A percentile compares a stretch with the other conserved stretches of the same genome.
Conservation (phyloP, 2,329 filamentous ascomycete species). For the Clarireedia paspali region DNA sequence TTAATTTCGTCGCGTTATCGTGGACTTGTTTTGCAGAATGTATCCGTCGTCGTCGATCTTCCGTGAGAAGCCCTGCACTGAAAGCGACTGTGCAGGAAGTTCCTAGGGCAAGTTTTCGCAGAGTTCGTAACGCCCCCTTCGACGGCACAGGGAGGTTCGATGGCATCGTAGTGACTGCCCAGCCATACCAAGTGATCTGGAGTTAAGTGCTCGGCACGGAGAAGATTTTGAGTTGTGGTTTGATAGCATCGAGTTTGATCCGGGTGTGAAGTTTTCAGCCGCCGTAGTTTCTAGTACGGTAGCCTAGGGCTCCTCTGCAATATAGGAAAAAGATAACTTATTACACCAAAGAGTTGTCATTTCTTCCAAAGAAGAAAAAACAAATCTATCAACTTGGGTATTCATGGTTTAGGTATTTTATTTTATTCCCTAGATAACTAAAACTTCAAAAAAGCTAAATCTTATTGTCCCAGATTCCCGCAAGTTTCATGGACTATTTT, state of each 20-base stretch:
- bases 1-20: constrained; percentile 45
- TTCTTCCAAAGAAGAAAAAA: no score
- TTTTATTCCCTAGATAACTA: no score
- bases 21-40: constrained; percentile 42
- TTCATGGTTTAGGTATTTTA: no score
- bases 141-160: constrained; percentile 43
- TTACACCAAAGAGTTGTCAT: no score
- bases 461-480: no score
- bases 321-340: no score
- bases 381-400: no score
- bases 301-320: no score
- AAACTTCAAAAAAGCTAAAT: no score
- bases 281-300: not conserved
- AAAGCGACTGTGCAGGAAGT: constrained; percentile 48
- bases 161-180: constrained; percentile 20
- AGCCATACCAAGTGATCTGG: constrained; percentile 17
- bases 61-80: constrained; percentile 37
- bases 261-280: constrained; percentile 1
- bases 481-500: no score
- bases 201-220: not conserved
- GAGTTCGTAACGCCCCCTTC: constrained; percentile 46
- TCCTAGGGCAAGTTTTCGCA: constrained; percentile 47
- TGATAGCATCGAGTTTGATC: not conserved
- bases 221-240: not conserved
- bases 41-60: constrained; percentile 49